Conservation (phyloP, 2,329 filamentous ascomycete genomes). For the Hymenotorrendiella dingleyae region DNA sequence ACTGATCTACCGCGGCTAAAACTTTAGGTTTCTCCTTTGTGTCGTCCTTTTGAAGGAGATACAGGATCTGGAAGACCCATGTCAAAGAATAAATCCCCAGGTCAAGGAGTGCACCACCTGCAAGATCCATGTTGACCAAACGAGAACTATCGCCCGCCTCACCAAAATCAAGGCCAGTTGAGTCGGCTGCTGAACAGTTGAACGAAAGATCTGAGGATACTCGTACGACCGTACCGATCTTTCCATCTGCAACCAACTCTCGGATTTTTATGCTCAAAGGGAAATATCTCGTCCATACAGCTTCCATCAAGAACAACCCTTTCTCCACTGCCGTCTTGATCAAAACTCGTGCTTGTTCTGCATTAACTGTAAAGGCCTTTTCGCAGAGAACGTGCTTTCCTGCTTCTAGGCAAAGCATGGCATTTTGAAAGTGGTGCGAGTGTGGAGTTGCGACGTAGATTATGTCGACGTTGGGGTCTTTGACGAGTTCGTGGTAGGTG, state of each 20-base stretch:
- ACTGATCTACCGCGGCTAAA: slow-evolving; percentile 50
- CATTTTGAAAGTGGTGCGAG: slow-evolving; percentile 68
- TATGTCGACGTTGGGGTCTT: slow-evolving; percentile 59
- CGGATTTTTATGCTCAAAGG: slow-evolving; percentile 55
- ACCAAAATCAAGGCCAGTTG: slow-evolving; percentile 33
- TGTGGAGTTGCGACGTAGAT: slow-evolving; percentile 68
- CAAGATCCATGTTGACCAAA: slow-evolving; percentile 64
- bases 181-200: slow-evolving; percentile 45
- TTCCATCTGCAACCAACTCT: slow-evolving; percentile 37
- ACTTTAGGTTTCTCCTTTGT: slow-evolving; percentile 45
- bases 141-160: slow-evolving; percentile 40
- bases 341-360: slow-evolving; percentile 54
- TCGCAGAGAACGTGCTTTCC: slow-evolving; percentile 67
- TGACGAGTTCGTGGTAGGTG: slow-evolving; percentile 59
- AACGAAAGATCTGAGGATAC: slow-evolving; percentile 37
- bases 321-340: slow-evolving; percentile 56
- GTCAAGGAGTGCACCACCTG: slow-evolving; percentile 62
- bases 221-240: slow-evolving; percentile 40
- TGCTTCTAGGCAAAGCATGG: slow-evolving; percentile 56
- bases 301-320: slow-evolving; percentile 56
- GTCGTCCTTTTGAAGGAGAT: slow-evolving; percentile 50
- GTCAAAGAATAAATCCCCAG: slow-evolving; percentile 65
- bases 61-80: slow-evolving; percentile 68
- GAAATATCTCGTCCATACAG: slow-evolving; percentile 67
- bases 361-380: slow-evolving; percentile 67